Conservation (phyloP, 1,284 basidiomycete species). For the Heterobasidion parviporum region DNA sequence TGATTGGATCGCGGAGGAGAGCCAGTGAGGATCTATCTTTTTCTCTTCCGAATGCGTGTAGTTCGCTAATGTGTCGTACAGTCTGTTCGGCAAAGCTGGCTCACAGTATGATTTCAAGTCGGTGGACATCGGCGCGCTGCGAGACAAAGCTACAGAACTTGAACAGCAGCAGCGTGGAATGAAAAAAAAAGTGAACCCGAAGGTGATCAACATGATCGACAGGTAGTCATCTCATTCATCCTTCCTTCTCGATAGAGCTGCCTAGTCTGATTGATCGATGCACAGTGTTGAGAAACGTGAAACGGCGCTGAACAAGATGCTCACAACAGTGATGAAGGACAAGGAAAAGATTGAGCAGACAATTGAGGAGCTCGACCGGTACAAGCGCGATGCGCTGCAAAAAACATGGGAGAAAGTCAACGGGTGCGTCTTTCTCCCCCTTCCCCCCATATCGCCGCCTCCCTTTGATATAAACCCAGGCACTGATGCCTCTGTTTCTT, state of each 20-base stretch:
- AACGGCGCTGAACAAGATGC: slow-evolving; percentile 78
- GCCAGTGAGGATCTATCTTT: slow-evolving; percentile 49
- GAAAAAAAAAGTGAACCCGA: slow-evolving; percentile 94
- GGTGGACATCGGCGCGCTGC: slow-evolving; percentile 62
- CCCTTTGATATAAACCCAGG: not conserved
- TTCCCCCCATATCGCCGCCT: not conserved
- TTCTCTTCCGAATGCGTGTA: not conserved
- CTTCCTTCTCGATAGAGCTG: not conserved
- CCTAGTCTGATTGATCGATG: not conserved
- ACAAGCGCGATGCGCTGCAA: slow-evolving; percentile 89
- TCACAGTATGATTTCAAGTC: slow-evolving; percentile 79
- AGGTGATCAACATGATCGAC: slow-evolving; percentile 95
- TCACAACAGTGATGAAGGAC: slow-evolving; percentile 86
- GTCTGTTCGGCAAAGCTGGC: slow-evolving; percentile 77
- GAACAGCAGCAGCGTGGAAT: slow-evolving; percentile 78
- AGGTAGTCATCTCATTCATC: slow-evolving; percentile 41
- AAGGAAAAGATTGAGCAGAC: slow-evolving; percentile 96
- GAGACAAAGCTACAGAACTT: slow-evolving; percentile 68
- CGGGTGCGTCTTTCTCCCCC: slow-evolving; percentile 43
- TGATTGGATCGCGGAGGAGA: slow-evolving; percentile 86
- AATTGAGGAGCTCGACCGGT: slow-evolving; percentile 87
- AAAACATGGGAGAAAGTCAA: slow-evolving; percentile 97
- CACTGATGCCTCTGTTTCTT: slow-evolving; percentile 1
- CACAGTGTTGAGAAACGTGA: slow-evolving; percentile 80
- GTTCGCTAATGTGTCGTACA: slow-evolving; percentile 17